Percentiles rank a stretch among this genome's conserved stretches.
Evolutionary conservation across 768 basidiomycete genomes (phyloP).

Genomic region (Hygrocybe coccinea): DNA sequence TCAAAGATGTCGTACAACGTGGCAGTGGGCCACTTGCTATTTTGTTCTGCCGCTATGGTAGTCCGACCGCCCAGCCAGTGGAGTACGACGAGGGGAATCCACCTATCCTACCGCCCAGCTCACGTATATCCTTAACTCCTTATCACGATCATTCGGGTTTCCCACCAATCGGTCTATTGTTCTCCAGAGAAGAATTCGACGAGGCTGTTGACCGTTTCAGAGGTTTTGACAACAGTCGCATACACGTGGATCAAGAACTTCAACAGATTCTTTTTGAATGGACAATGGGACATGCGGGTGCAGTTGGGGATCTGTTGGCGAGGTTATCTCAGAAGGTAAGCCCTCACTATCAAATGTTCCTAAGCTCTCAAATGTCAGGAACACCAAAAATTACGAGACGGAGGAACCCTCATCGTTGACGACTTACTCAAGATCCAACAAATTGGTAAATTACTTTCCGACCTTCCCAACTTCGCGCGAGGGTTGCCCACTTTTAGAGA

Average conservation of each 20-base stretch:
- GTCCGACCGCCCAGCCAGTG: neutral
- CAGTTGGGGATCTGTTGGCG: conserved; percentile 9
- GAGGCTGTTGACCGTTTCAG: conserved; percentile 8
- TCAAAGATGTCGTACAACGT: conserved; percentile 4
- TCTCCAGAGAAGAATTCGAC: conserved; percentile 11
- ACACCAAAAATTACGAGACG: conserved; percentile 5
- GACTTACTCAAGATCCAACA: neutral
- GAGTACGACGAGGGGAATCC: neutral
- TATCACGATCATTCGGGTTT: neutral
- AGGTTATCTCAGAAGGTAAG: conserved; percentile 7
- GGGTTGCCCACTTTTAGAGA: neutral
- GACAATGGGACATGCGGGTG: conserved; percentile 16
- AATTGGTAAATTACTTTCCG: neutral
- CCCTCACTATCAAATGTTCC: neutral
- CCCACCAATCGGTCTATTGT: conserved; percentile 13
- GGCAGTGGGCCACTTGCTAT: neutral
- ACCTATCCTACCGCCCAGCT: neutral
- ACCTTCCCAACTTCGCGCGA: neutral
- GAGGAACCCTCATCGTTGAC: neutral
- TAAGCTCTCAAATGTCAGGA: conserved; percentile 1
- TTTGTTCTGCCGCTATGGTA: conserved; percentile 9
- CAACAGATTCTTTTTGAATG: conserved; percentile 10
- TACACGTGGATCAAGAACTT: conserved; percentile 5
- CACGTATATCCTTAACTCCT: conserved; percentile 7
- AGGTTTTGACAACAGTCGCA: neutral